phyloP scores from a whole-genome alignment of 2,329 filamentous ascomycete genomes.

The Sporothrix protearum region DNA sequence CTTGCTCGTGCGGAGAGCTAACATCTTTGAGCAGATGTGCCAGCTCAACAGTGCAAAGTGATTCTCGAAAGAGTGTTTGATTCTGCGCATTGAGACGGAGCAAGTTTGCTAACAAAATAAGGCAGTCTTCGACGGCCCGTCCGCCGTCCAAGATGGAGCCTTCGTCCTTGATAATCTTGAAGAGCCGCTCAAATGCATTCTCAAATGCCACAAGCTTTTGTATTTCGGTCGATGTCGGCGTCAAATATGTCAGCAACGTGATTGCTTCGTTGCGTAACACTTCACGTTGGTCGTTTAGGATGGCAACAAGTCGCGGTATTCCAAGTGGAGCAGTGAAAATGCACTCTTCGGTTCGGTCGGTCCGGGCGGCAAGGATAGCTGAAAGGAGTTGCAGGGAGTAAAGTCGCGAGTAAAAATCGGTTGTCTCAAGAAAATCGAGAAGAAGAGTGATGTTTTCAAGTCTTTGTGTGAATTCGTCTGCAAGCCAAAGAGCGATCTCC shows the following conservation, averaged over 20 bases:
- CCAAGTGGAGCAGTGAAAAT: constrained; percentile 85
- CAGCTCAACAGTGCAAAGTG: constrained; percentile 72
- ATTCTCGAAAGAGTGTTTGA: constrained; percentile 89
- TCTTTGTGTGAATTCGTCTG: constrained; percentile 95
- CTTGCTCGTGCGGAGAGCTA: constrained; percentile 33
- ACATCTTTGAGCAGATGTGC: constrained; percentile 62
- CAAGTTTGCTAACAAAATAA: constrained; percentile 86
- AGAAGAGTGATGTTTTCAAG: constrained; percentile 95
- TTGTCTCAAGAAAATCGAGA: constrained; percentile 80
- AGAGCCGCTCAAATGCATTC: constrained; percentile 84
- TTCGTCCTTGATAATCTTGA: constrained; percentile 75
- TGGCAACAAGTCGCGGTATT: constrained; percentile 77
- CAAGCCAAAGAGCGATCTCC: constrained; percentile 92
- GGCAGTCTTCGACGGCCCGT: constrained; percentile 84
- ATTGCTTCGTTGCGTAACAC: constrained; percentile 85
- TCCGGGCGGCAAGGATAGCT: constrained; percentile 78
- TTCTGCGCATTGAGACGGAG: constrained; percentile 84
- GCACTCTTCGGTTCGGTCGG: constrained; percentile 91
- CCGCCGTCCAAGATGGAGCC: constrained; percentile 79
- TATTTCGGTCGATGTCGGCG: constrained; percentile 78
- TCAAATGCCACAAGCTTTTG: constrained; percentile 96
- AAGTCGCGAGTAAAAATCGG: constrained; percentile 84
- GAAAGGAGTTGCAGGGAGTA: constrained; percentile 88
- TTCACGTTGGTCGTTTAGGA: constrained; percentile 80
- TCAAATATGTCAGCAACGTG: constrained; percentile 81